Conservation (phyloP, 306 rosid genomes). For the Geum urbanum region DNA sequence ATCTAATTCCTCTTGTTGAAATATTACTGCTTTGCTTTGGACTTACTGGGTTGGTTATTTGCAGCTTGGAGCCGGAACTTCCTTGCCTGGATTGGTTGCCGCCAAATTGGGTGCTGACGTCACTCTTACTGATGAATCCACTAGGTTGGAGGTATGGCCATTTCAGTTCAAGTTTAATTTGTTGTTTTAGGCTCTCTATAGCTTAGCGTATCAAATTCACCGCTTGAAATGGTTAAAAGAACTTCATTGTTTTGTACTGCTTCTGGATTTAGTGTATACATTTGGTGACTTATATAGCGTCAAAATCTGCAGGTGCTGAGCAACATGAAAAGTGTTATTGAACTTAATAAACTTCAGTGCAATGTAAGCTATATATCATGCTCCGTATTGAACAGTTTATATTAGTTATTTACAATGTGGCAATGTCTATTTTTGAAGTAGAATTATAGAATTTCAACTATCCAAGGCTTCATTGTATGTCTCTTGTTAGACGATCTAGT, state of each 20-base stretch:
- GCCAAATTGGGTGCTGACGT: conserved; percentile 66
- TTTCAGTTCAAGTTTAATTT: neutral
- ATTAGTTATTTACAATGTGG: neutral
- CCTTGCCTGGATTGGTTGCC: conserved; percentile 80
- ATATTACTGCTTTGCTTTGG: neutral
- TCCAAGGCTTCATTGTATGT: conserved; percentile 2
- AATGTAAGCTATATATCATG: conserved; percentile 41
- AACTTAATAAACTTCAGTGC: conserved; percentile 65
- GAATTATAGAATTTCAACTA: neutral
- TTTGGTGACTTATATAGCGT: conserved; percentile 7
- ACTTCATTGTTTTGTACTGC: neutral
- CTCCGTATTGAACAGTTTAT: neutral
- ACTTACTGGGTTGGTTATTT: neutral
- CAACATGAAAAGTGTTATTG: conserved; percentile 69
- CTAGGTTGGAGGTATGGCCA: conserved; percentile 49
- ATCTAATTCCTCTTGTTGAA: neutral
- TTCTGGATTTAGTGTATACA: neutral
- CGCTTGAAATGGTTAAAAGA: neutral
- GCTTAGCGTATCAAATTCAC: neutral
- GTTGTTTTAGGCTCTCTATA: neutral
- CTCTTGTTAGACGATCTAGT: conserved; percentile 12
- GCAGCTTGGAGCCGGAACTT: conserved; percentile 85
- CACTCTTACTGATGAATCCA: conserved; percentile 62
- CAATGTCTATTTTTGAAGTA: neutral
- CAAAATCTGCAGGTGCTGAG: conserved; percentile 61